These are phyloP conservation scores for Mycena indigotica DNA, from an alignment of 768 basidiomycete genomes.

Conservation along the genomic window DNA sequence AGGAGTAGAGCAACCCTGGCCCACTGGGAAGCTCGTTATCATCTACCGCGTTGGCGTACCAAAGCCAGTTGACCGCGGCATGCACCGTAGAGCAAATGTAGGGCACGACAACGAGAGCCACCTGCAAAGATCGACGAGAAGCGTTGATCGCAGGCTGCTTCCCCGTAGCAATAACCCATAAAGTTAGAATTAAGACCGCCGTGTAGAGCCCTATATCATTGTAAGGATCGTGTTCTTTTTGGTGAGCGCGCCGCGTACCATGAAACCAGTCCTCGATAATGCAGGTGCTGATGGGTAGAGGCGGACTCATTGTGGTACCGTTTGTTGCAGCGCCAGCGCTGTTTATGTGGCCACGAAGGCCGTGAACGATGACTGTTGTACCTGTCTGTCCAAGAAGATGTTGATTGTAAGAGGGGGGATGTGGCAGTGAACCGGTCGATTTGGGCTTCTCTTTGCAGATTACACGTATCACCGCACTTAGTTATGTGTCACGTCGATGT, in stretches of 20 bases:
- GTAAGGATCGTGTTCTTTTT: background rate
- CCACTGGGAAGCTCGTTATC: slow-evolving; percentile 11
- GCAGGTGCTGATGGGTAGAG: slow-evolving; percentile 5
- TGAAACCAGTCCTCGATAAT: slow-evolving; percentile 15
- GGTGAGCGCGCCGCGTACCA: too few species aligned
- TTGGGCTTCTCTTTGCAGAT: too few species aligned
- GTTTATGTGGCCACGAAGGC: background rate
- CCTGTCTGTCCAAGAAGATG: too few species aligned
- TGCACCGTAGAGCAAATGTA: slow-evolving; percentile 12
- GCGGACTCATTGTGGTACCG: background rate
- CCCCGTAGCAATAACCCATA: slow-evolving; percentile 3
- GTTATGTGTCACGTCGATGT: too few species aligned
- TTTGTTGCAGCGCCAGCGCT: background rate
- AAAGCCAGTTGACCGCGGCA: slow-evolving; percentile 8
- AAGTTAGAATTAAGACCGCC: slow-evolving; percentile 1
- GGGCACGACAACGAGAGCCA: slow-evolving; percentile 4
- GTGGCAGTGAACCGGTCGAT: too few species aligned
- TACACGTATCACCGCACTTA: too few species aligned
- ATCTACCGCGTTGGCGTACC: slow-evolving; percentile 6
- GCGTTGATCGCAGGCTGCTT: background rate
- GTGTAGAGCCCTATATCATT: slow-evolving; percentile 7
- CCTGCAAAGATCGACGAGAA: background rate
- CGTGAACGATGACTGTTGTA: background rate
- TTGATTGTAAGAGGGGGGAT: too few species aligned
- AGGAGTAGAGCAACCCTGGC: slow-evolving; percentile 8